Conservation (phyloP, 2,329 filamentous ascomycete genomes). For the Penicillium polonicum region DNA sequence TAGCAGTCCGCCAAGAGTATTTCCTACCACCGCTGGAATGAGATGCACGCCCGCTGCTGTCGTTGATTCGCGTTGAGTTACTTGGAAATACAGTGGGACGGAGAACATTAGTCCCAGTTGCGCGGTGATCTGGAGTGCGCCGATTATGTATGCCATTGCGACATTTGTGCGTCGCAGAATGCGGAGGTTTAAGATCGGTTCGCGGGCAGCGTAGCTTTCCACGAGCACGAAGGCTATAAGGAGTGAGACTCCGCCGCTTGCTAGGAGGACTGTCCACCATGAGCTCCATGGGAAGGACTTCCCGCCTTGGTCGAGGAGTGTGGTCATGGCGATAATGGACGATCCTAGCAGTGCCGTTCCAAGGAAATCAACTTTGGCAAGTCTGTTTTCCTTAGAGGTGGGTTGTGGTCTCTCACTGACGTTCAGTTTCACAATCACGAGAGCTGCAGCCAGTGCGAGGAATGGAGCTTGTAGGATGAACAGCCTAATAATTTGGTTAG, state of each 20-base stretch:
- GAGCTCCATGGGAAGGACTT: slow-evolving; percentile 39
- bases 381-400: slow-evolving; percentile 8
- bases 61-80: slow-evolving; percentile 57
- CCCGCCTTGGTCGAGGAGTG: slow-evolving; percentile 52
- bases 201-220: slow-evolving; percentile 32
- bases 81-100: slow-evolving; percentile 68
- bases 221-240: slow-evolving; percentile 30
- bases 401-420: slow-evolving; percentile 4
- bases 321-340: slow-evolving; percentile 46
- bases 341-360: slow-evolving; percentile 51
- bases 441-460: slow-evolving; percentile 30
- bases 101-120: slow-evolving; percentile 65
- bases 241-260: slow-evolving; percentile 11
- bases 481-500: slow-evolving; percentile 19
- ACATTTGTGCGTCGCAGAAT: slow-evolving; percentile 36
- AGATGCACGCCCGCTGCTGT: slow-evolving; percentile 61
- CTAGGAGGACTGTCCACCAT: slow-evolving; percentile 19
- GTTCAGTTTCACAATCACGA: slow-evolving; percentile 48
- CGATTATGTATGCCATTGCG: slow-evolving; percentile 40
- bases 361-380: slow-evolving; percentile 59
- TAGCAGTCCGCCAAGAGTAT: slow-evolving; percentile 61
- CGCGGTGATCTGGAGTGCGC: slow-evolving; percentile 54
- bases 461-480: slow-evolving; percentile 33
- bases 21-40: slow-evolving; percentile 66
- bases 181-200: slow-evolving; percentile 39